Conservation (phyloP, 2,329 filamentous ascomycete genomes). For the Cladosporium velox region DNA sequence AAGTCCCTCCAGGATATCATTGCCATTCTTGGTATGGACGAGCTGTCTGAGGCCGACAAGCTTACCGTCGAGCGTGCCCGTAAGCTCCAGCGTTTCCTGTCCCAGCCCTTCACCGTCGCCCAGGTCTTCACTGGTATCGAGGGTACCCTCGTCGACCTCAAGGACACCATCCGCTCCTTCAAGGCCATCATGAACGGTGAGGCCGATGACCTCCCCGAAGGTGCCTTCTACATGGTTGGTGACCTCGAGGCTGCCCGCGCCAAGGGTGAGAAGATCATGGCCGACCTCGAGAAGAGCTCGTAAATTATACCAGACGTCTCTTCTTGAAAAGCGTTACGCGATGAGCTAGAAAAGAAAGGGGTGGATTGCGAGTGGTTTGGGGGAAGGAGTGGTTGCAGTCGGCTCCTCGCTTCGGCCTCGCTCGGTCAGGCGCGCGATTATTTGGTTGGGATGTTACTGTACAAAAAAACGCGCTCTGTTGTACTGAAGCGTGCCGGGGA, state of each 20-base stretch:
- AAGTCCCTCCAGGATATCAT: slow-evolving; percentile 99
- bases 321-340: slow-evolving; percentile 15
- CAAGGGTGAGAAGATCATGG: slow-evolving; percentile 99
- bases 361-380: background rate
- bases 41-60: slow-evolving; percentile 98
- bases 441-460: slow-evolving; percentile 17
- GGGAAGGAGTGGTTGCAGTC: slow-evolving; percentile 16
- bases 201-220: slow-evolving; percentile 92
- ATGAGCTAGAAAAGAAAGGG: slow-evolving; percentile 8
- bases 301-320: slow-evolving; percentile 21
- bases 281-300: slow-evolving; percentile 70
- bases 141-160: slow-evolving; percentile 94
- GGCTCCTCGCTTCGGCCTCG: slow-evolving; percentile 11
- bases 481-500: slow-evolving; percentile 18
- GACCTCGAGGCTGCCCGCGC: slow-evolving; percentile 87
- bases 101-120: slow-evolving; percentile 93
- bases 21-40: slow-evolving; percentile 99
- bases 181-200: slow-evolving; percentile 95
- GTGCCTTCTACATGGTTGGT: slow-evolving; percentile 97
- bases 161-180: slow-evolving; percentile 97
- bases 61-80: slow-evolving; percentile 99
- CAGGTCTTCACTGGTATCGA: slow-evolving; percentile 90
- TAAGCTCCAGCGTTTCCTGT: slow-evolving; percentile 99
- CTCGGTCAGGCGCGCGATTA: slow-evolving; percentile 14
- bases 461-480: slow-evolving; percentile 20